Evolutionary conservation across 495 filamentous ascomycete species (phyloP), one percentile per base, ranked within the genome.

Genomic region (Paragyromitra xinjiangensis): DNA sequence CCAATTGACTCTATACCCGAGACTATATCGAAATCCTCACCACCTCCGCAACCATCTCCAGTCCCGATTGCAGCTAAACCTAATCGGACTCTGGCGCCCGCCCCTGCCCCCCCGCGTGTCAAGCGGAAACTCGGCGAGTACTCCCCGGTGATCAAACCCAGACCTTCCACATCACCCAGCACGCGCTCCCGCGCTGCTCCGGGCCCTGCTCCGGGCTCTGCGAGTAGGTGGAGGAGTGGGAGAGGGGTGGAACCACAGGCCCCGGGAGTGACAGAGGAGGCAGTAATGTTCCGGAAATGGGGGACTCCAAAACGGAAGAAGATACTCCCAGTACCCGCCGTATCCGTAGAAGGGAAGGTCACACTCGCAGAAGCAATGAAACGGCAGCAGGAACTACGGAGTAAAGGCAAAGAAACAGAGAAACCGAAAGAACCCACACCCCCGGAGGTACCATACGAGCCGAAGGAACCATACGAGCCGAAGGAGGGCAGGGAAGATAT

Each of bases 41-140:
- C 48, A 51, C 14, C 16, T 51, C 16, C 5, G 16, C 48, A 19
- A 0, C n/a, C n/a, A 0, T n/a, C 44, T 14, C 12, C 48, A 16
- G 5, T 51, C 6, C 6, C 5, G 6, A 51, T n/a, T 16, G 5
- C 48, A 7, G 48, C n/a, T n/a, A n/a, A 51, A 7, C 48, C 48
- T n/a, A 51, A 1, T 16, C 48, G 48, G 4, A 16, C 16, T n/a
- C 48, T n/a, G 19, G 48, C 48, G 0, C 14, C 7, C 48, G 14
- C 48, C 14, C 7, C 48, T n/a, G 16, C 14, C 44, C 16, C 16
- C 12, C 4, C 7, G 19, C 48, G 48, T 2, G 11, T 11, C 37
- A 63, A 63, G 14, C 59, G 59, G n/a, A 63, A 63, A 11, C 39
- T 63, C 6, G 51, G 64, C 45, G 64, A 66, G 9, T 37, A 39